Base-by-base conservation (phyloP, 345 rosid species). In the Eucalyptus pauciflora region DNA sequence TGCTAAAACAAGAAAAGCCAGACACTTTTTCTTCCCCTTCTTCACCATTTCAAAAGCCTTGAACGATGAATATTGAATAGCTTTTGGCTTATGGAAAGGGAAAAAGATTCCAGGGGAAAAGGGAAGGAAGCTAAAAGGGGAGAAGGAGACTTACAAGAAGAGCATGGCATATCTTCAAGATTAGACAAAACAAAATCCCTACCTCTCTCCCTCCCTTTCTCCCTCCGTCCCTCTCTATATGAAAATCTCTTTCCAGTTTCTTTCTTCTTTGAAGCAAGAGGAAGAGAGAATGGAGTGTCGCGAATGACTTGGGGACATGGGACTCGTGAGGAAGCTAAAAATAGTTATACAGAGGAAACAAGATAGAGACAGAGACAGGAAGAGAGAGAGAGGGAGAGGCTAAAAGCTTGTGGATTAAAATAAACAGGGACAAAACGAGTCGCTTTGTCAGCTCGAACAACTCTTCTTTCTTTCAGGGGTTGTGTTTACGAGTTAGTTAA, bases 111-210 rank as follows among this genome's bases (percentile, higher is more conserved):
- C 31, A 50, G 22, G 86, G 41, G 45, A 88, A 7, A 85, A 86
- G 85, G 86, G 56, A 48, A n/a, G 83, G 76, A 45, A 12, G 8
- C 80, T 14, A 86, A 86, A 43, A 90, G 88, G 91, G 91, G 92
- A 89, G 91, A 58, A 88, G 93, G 93, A 96, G 92, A 93, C 97
- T 97, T 95, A 88, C 94, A 94, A 92, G 93, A 90, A 93, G 93
- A 92, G 96, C 91, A 91, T 94, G 91, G 93, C 86, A 89, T 91
- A 89, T 90, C 94, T 93, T 92, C 79, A 95, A 95, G 95, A 92
- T 89, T 94, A 93, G 94, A 91, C 87, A 91, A 64, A 60, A 87
- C 43, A 25, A 22, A 20, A 48, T 27, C 43, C 27, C 49, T 87
- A 29, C 37, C 58, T 50, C 41, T n/a, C 46, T 33, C 8, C 54